These are phyloP conservation scores for Pyrenopolyporus hunteri DNA, from an alignment of 495 filamentous ascomycete genomes.

Conservation along the genomic window DNA sequence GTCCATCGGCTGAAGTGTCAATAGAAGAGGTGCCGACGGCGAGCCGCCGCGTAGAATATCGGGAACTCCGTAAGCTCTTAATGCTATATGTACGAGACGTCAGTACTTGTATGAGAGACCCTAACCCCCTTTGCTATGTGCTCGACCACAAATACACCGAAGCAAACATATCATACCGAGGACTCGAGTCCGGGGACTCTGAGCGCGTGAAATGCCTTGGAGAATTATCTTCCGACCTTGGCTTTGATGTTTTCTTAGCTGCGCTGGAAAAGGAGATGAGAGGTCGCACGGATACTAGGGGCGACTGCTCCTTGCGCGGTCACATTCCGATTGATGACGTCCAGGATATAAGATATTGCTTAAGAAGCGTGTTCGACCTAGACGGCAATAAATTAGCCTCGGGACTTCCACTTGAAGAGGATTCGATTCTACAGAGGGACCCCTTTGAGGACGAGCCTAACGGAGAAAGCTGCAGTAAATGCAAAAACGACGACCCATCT, in stretches of 20 bases:
- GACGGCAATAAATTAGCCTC: slow-evolving; percentile 32
- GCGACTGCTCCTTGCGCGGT: too few relatives aligned
- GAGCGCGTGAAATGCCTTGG: slow-evolving; percentile 37
- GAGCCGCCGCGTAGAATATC: slow-evolving; percentile 5
- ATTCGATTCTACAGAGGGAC: slow-evolving; percentile 42
- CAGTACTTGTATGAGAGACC: neutral
- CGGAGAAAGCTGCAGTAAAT: slow-evolving; percentile 47
- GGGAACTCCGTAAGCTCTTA: slow-evolving; percentile 35
- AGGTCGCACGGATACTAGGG: too few relatives aligned
- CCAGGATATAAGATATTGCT: neutral
- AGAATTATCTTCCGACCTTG: slow-evolving; percentile 42
- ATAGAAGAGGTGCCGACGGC: too few relatives aligned
- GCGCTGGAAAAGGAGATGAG: slow-evolving; percentile 48
- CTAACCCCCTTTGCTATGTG: slow-evolving; percentile 43
- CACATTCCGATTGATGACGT: neutral
- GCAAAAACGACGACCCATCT: slow-evolving; percentile 50
- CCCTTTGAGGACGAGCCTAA: slow-evolving; percentile 46
- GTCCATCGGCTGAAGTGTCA: slow-evolving; percentile 8
- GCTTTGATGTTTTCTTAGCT: slow-evolving; percentile 47
- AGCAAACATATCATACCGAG: slow-evolving; percentile 44
- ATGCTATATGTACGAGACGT: slow-evolving; percentile 16
- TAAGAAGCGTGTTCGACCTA: slow-evolving; percentile 31
- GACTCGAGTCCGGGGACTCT: slow-evolving; percentile 52
- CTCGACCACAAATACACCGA: slow-evolving; percentile 58
- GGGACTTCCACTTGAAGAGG: slow-evolving; percentile 34